These are phyloP conservation scores for Trichodelitschia bisporula DNA, from an alignment of 495 filamentous ascomycete genomes.

Conservation along the genomic window DNA sequence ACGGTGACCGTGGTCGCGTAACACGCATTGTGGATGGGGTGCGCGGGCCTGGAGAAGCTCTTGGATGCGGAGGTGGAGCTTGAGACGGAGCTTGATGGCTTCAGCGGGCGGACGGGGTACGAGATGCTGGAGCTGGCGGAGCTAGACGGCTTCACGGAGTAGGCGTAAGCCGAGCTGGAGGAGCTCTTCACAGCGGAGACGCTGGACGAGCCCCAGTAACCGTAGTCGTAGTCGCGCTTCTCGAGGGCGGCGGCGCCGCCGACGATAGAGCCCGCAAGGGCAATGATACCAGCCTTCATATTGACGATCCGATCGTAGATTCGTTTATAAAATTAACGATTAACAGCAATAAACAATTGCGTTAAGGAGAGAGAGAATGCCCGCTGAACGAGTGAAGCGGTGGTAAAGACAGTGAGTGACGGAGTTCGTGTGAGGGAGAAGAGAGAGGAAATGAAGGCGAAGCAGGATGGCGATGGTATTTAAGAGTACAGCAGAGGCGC, in stretches of 20 bases:
- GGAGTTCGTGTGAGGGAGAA: not conserved
- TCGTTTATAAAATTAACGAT: constrained; percentile 4
- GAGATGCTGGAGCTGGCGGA: too few species aligned
- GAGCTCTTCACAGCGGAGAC: too few species aligned
- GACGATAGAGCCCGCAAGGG: constrained; percentile 39
- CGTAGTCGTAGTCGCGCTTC: constrained; percentile 29
- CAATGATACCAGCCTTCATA: constrained; percentile 48
- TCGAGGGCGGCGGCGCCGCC: constrained; percentile 37
- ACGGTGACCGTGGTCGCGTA: too few species aligned
- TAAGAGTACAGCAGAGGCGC: not conserved
- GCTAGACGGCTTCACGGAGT: too few species aligned
- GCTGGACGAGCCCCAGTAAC: constrained; percentile 4
- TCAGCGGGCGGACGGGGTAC: too few species aligned
- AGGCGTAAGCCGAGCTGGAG: too few species aligned
- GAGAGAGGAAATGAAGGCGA: not conserved
- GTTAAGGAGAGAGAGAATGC: constrained; percentile 37
- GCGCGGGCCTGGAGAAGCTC: too few species aligned
- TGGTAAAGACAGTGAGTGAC: constrained; percentile 25
- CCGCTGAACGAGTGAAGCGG: constrained; percentile 97
- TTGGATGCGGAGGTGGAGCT: too few species aligned
- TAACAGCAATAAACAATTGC: constrained; percentile 11
- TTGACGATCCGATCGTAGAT: constrained; percentile 13
- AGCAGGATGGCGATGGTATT: not conserved
- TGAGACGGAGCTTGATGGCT: too few species aligned
- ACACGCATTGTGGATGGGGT: too few species aligned